phyloP scores from a whole-genome alignment of 805 yeast species.

The Cyberlindnera meyerae region DNA sequence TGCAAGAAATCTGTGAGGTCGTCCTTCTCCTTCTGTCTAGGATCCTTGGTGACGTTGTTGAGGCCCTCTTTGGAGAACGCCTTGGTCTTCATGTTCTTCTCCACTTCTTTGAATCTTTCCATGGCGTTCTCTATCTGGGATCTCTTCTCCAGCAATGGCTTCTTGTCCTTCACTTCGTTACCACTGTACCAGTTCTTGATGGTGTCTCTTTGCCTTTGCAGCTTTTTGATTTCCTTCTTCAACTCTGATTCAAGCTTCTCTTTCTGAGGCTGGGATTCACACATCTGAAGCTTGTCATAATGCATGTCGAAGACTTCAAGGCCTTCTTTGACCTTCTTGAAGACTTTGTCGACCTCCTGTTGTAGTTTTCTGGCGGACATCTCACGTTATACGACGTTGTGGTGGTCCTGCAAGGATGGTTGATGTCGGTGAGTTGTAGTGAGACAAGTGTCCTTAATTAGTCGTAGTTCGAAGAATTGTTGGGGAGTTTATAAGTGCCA shows the following conservation, averaged over 20 bases:
- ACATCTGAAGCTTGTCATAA: constrained; percentile 76
- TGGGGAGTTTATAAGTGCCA: too few relatives aligned
- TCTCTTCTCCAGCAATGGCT: constrained; percentile 71
- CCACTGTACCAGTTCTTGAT: constrained; percentile 92
- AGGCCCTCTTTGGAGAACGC: constrained; percentile 93
- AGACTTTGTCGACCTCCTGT: constrained; percentile 86
- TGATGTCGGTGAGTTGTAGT: not conserved
- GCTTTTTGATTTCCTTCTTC: constrained; percentile 90
- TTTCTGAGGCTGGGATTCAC: constrained; percentile 83
- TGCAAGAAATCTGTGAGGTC: constrained; percentile 69
- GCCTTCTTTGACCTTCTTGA: constrained; percentile 91
- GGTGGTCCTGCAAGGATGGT: not conserved
- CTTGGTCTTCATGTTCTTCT: constrained; percentile 87
- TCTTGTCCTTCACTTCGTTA: constrained; percentile 87
- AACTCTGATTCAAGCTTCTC: constrained; percentile 90
- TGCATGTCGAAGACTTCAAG: constrained; percentile 77
- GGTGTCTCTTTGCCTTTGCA: constrained; percentile 91
- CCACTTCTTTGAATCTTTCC: constrained; percentile 95
- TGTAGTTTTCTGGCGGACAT: constrained; percentile 46
- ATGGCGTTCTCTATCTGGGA: constrained; percentile 68
- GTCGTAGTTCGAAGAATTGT: too few relatives aligned
- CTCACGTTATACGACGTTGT: not conserved
- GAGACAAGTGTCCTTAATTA: not conserved
- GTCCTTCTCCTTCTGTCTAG: constrained; percentile 72
- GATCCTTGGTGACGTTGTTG: constrained; percentile 66